These are phyloP conservation scores for Lumnitzera racemosa DNA, from an alignment of 345 rosid genomes.

Conservation along the genomic window DNA sequence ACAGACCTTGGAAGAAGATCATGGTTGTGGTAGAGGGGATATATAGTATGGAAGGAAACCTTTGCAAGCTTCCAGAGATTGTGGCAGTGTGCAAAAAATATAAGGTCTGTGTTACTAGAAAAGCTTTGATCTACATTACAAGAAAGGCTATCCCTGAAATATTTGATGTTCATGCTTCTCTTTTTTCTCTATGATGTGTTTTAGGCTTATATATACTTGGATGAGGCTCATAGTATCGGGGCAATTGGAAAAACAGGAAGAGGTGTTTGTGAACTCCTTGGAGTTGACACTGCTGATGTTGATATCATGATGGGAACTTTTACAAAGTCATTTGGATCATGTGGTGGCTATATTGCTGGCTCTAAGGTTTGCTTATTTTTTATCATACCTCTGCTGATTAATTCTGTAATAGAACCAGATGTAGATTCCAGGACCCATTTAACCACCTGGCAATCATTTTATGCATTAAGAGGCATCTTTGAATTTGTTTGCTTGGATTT, in stretches of 20 bases:
- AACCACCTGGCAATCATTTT: too few relatives aligned
- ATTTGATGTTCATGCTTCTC: neutral
- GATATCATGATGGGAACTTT: constrained; percentile 99
- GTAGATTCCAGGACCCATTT: too few relatives aligned
- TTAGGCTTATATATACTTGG: constrained; percentile 83
- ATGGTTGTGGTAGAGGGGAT: constrained; percentile 84
- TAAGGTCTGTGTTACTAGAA: constrained; percentile 36
- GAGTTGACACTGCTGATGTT: constrained; percentile 84
- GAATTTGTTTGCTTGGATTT: too few relatives aligned
- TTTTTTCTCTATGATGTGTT: constrained; percentile 3
- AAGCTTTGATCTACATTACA: too few relatives aligned
- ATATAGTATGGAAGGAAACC: constrained; percentile 95
- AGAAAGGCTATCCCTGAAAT: neutral
- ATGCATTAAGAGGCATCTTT: too few relatives aligned
- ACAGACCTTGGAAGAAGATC: constrained; percentile 94
- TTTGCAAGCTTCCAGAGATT: constrained; percentile 88
- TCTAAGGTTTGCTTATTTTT: constrained; percentile 54
- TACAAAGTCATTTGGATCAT: constrained; percentile 95
- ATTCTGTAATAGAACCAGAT: too few relatives aligned
- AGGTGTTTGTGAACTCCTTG: constrained; percentile 94
- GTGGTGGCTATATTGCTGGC: constrained; percentile 96
- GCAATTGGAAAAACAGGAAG: constrained; percentile 92
- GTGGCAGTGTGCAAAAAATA: constrained; percentile 85
- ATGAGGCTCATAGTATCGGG: constrained; percentile 98
- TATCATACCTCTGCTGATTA: neutral